These are phyloP conservation scores for Komagataea norvegica DNA, from an alignment of 1,139 yeast species.

Conservation along the genomic window DNA sequence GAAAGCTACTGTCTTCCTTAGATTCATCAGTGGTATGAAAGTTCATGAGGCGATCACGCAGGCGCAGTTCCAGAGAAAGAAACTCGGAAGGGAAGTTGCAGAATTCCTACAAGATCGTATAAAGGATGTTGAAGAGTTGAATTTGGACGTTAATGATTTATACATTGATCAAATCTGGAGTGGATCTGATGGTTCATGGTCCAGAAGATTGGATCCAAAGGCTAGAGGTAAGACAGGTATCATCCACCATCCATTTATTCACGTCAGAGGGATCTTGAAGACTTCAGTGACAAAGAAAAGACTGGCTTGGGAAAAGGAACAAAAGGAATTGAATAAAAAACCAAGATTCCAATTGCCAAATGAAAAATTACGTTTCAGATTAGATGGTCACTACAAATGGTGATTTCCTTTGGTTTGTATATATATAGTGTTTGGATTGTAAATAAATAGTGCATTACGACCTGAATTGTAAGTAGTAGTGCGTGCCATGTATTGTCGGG, in stretches of 20 bases:
- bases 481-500: background rate
- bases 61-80: conserved; percentile 82
- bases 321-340: conserved; percentile 39
- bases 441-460: conserved; percentile 11
- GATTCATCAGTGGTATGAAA: conserved; percentile 64
- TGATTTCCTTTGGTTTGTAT: conserved; percentile 21
- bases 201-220: conserved; percentile 71
- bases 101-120: conserved; percentile 70
- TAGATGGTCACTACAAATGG: conserved; percentile 50
- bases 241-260: conserved; percentile 70
- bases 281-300: conserved; percentile 56
- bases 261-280: conserved; percentile 73
- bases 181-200: conserved; percentile 80
- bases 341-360: conserved; percentile 43
- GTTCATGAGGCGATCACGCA: conserved; percentile 84
- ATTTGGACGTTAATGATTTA: conserved; percentile 55
- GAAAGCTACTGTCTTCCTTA: conserved; percentile 76
- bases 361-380: conserved; percentile 39
- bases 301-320: conserved; percentile 52
- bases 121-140: conserved; percentile 59
- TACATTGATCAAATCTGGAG: conserved; percentile 86
- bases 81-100: conserved; percentile 75
- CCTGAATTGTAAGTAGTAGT: no score
- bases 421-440: conserved; percentile 7
- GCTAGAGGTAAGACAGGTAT: conserved; percentile 91